Evolutionary conservation across 176 grass and related monocot species (phyloP).

Genomic region (Tuctoria greenei): DNA sequence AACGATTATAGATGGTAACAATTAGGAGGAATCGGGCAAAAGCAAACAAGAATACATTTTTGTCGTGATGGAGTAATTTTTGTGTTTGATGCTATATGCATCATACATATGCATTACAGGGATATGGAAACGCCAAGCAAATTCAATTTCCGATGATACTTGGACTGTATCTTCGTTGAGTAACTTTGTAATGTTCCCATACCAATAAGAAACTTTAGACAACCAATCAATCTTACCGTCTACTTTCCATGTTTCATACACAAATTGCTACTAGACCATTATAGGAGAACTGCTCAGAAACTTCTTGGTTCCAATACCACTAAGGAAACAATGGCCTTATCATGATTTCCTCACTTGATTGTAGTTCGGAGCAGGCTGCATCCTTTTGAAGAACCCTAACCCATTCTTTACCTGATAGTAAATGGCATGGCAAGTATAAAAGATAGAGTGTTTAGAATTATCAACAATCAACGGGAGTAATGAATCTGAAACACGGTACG

Average conservation of each 20-base stretch:
- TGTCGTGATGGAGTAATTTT: too few relatives aligned
- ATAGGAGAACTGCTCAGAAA: conserved; percentile 24
- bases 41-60: too few relatives aligned
- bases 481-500: too few relatives aligned
- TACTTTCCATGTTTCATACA: conserved; percentile 53
- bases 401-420: conserved; percentile 50
- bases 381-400: conserved; percentile 41
- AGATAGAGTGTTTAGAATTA: conserved; percentile 20
- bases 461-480: conserved; percentile 18
- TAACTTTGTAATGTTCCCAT: conserved; percentile 47
- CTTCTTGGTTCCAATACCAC: conserved; percentile 39
- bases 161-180: conserved; percentile 30
- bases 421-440: conserved; percentile 2
- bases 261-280: conserved; percentile 38
- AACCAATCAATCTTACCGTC: conserved; percentile 63
- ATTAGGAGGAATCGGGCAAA: too few relatives aligned
- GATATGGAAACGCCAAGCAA: background rate
- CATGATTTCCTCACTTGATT: conserved; percentile 46
- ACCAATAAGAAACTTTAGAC: conserved; percentile 53
- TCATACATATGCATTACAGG: background rate
- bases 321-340: conserved; percentile 67
- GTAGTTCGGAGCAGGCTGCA: background rate
- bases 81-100: too few relatives aligned
- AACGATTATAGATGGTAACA: too few relatives aligned
- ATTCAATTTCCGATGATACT: conserved; percentile 23